These are phyloP conservation scores for Cladosporium oxysporum DNA, from an alignment of 2,329 filamentous ascomycete species.

Conservation along the genomic window DNA sequence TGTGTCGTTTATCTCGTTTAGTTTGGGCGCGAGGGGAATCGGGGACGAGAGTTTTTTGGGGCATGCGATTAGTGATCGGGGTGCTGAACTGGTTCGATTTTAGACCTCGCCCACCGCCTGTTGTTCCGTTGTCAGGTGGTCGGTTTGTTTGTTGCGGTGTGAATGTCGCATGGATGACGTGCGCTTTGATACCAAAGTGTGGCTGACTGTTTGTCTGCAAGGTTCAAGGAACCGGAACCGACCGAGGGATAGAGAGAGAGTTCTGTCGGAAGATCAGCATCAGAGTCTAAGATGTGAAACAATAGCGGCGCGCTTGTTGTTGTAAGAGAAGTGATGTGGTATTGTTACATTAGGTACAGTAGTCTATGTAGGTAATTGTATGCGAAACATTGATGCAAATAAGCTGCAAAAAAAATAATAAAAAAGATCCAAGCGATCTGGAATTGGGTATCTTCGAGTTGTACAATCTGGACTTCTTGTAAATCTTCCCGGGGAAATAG, in stretches of 20 bases:
- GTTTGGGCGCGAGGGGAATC: not conserved
- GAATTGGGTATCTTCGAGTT: not conserved
- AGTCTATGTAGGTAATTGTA: constrained; percentile 4
- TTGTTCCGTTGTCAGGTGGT: not conserved
- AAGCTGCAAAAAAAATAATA: not conserved
- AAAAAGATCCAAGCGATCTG: not conserved
- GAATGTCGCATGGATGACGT: not conserved
- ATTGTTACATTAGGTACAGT: constrained; percentile 15
- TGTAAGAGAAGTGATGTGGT: not conserved
- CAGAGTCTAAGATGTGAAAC: not conserved
- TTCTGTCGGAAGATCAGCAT: not conserved
- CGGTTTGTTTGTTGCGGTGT: not conserved
- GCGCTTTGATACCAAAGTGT: not conserved
- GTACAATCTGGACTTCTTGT: not conserved
- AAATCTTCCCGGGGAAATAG: not conserved
- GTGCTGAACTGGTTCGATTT: not conserved
- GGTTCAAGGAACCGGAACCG: not conserved
- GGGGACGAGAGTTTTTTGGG: not conserved
- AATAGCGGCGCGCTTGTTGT: not conserved
- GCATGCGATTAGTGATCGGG: not conserved
- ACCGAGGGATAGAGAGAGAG: not conserved
- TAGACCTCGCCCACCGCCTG: not conserved
- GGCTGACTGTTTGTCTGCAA: not conserved
- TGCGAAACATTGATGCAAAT: constrained; percentile 1
- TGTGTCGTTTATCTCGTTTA: not conserved